These are phyloP conservation scores for Biscogniauxia sp. DNA, from an alignment of 2,329 filamentous ascomycete genomes.

Conservation along the genomic window DNA sequence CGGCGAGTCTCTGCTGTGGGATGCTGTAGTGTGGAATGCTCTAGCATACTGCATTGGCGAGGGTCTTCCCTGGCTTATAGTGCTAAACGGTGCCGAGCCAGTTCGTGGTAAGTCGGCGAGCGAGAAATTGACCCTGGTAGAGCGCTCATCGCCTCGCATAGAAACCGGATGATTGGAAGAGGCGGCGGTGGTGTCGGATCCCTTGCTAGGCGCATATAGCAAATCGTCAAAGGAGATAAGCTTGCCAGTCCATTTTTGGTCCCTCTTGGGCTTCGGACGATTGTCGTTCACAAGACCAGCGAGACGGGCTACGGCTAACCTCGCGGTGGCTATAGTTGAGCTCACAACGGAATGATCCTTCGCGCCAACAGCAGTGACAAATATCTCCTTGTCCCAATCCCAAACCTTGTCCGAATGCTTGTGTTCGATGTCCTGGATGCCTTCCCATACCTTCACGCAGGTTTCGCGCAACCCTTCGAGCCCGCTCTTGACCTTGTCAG, in stretches of 20 bases:
- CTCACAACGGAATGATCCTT: slow-evolving; percentile 19
- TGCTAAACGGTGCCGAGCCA: not conserved
- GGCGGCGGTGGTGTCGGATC: not conserved
- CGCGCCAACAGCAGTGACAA: slow-evolving; percentile 31
- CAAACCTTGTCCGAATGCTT: slow-evolving; percentile 19
- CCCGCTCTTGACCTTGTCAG: slow-evolving; percentile 45
- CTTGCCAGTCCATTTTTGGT: slow-evolving; percentile 37
- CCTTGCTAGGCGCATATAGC: slow-evolving; percentile 18
- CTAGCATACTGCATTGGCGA: slow-evolving; percentile 3
- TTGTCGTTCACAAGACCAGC: slow-evolving; percentile 28
- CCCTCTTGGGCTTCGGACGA: slow-evolving; percentile 27
- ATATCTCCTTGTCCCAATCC: slow-evolving; percentile 31
- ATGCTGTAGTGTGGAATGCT: slow-evolving; percentile 9
- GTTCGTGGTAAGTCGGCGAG: slow-evolving; percentile 10
- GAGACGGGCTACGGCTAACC: slow-evolving; percentile 30
- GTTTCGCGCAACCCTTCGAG: slow-evolving; percentile 25
- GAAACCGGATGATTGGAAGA: not conserved
- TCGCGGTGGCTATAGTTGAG: slow-evolving; percentile 25
- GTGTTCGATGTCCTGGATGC: slow-evolving; percentile 21
- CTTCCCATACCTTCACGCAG: slow-evolving; percentile 29
- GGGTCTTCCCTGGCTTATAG: not conserved
- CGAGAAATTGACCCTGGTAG: not conserved
- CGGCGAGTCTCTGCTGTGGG: not conserved
- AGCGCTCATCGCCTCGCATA: not conserved
- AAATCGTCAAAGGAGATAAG: slow-evolving; percentile 36